Base-by-base conservation (phyloP, 2,329 filamentous ascomycete species). In the Botryotinia calthae region DNA sequence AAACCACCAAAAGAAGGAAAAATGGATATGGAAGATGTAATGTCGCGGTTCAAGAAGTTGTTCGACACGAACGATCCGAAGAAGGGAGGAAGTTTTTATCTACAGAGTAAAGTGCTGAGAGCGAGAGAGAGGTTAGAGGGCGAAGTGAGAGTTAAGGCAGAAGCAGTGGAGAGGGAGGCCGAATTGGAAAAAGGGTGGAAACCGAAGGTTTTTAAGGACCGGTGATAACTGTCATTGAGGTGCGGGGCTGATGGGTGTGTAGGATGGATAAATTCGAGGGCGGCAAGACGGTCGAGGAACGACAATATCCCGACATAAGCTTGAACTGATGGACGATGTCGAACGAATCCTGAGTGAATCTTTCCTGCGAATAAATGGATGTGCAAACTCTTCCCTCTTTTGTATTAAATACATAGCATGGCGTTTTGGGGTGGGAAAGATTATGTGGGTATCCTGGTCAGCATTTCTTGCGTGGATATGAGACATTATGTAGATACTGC, bases 31-130 rank as follows among this genome's bases (percentile, higher is more conserved):
- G 93, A 95, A 79, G 87, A 91, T 76, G 90, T 97, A 72, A 91
- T 92, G 83, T 90, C 92, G 78, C 88, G 94, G 71, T 99, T 98
- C 87, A 98, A 98, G 88, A 90, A 91, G 76, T 85, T 99, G 65
- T 99, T 98, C 82, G 96, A 99, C 83, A 85, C 89, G 78, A 99
- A 99, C 84, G 93, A 99, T 76, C 95, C 96, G 18, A 87, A 97
- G 83, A 97, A 97, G 81, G 96, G 96, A 51, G 96, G 96, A 70
- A 98, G 94, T 80, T 99, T 99, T 84, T 99, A 99, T 83, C 87
- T 99, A 66, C 96, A 99, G 84, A 98, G 95, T 87, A 99, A 99
- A 85, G 90, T 99, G 72, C 84, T 98, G 78, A 87, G 96, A 75
- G 96, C 96, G 73, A 89, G 95, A 79, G 95, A 99, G 84, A 87